Base-by-base conservation (phyloP, 2,329 filamentous ascomycete genomes). In the Colletotrichum orchidophilum region DNA sequence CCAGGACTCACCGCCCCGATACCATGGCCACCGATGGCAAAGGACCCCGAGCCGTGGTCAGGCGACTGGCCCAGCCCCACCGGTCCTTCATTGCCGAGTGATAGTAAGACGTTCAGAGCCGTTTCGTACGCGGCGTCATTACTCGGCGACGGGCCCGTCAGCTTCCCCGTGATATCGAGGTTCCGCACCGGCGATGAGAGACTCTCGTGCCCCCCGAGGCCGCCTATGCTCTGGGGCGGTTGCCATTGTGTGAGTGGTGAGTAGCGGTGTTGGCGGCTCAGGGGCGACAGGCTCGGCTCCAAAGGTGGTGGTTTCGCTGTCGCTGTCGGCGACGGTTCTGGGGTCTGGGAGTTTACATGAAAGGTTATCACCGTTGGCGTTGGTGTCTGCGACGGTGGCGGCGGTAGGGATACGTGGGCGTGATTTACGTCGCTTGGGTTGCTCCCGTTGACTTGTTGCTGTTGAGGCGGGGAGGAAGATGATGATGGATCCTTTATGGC, bases 21-120 rank as follows among this genome's bases (percentile, higher is more conserved):
- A 1, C 63, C 57, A 2, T 67, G 52, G 0, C 31, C 35, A 18
- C 62, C 46, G 5, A 46, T 31, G 7, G 54, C 26, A 13, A 55
- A 65, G 0, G 55, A 7, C 27, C 21, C 67, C 0, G 67, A 46
- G 4, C 50, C 35, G 15, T 49, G 55, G 11, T 50, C 55, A 9
- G 64, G 62, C 2, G 62, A 64, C 13, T 52, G 58, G 3, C 42
- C 31, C 29, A 53, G 24, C 31, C 33, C 61, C 1, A 18, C 39
- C 5, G 54, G 53, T 7, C 66, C 65, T 35, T 79, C 76, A 18
- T 74, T 75, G 2, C 81, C 80, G 4, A 84, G 75, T 0, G 80
- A 80, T 2, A 81, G 60, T 2, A 82, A 73, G 0, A 77, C 80
- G 31, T 80, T 76, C 11, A 82, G 73, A 3, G 80, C 80, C 5